Conservation (phyloP, 1,284 basidiomycete genomes). For the Chalciporus sp. region DNA sequence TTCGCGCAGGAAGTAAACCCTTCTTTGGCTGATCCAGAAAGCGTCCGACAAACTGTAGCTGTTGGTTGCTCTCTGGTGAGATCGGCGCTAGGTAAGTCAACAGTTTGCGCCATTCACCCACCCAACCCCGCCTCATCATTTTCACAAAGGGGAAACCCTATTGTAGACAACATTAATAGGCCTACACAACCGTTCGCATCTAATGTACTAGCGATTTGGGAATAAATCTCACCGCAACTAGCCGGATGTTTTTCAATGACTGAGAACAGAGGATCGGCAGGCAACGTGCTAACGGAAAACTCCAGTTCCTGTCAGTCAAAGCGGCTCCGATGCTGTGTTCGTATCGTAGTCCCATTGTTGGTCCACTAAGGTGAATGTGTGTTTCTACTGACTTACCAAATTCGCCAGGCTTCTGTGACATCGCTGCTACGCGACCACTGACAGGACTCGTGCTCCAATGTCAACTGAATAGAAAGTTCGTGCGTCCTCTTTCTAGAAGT, state of each 20-base stretch:
- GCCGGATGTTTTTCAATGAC: neutral
- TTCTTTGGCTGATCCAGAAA: constrained; percentile 72
- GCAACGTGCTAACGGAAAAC: constrained; percentile 1
- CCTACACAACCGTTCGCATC: neutral
- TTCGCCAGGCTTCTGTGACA: neutral
- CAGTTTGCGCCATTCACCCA: neutral
- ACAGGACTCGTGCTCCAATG: neutral
- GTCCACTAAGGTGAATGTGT: constrained; percentile 6
- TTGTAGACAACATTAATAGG: constrained; percentile 18
- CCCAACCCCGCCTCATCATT: constrained; percentile 12
- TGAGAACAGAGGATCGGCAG: neutral
- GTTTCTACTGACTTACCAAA: neutral
- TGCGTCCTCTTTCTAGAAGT: neutral
- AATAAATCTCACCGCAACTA: constrained; percentile 1
- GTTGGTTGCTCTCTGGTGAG: constrained; percentile 94
- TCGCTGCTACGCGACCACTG: neutral
- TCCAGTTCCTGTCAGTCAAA: constrained; percentile 5
- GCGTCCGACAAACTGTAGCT: constrained; percentile 86
- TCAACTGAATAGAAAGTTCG: neutral
- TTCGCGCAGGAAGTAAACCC: constrained; percentile 90
- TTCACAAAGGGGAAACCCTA: constrained; percentile 30
- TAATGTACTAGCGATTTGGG: constrained; percentile 1
- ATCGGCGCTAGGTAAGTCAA: constrained; percentile 78
- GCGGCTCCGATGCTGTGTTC: constrained; percentile 8
- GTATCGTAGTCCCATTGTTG: constrained; percentile 2